Conservation (phyloP, 768 basidiomycete genomes). For the Filobasidium wieringae region DNA sequence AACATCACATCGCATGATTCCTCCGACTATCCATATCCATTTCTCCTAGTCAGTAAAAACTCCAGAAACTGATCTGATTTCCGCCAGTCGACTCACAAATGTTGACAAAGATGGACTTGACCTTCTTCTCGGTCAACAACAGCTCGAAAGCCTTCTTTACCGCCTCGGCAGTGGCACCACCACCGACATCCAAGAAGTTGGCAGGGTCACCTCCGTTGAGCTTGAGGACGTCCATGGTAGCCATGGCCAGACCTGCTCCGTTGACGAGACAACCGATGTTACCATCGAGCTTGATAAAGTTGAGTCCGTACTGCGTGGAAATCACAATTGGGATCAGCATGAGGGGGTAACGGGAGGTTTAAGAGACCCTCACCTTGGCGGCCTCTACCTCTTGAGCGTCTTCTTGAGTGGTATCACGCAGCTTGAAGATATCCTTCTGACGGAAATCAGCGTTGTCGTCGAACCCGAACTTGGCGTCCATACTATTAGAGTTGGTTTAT, state of each 20-base stretch:
- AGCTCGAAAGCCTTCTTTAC: conserved; percentile 99
- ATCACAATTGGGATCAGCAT: neutral
- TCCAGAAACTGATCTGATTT: neutral
- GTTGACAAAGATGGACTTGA: conserved; percentile 98
- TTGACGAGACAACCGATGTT: conserved; percentile 95
- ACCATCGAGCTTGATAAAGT: conserved; percentile 98
- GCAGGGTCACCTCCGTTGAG: conserved; percentile 90
- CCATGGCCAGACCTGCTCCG: conserved; percentile 97
- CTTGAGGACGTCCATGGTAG: conserved; percentile 98
- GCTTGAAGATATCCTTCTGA: conserved; percentile 72
- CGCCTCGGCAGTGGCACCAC: conserved; percentile 93
- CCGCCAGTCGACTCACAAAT: conserved; percentile 29
- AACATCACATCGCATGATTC: conserved; percentile 98
- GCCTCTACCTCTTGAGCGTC: conserved; percentile 96
- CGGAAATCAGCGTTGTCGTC: conserved; percentile 99
- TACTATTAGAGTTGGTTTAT: conserved; percentile 54
- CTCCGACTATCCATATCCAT: conserved; percentile 41
- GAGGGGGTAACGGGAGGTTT: neutral
- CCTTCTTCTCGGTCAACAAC: conserved; percentile 73
- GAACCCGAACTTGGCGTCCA: conserved; percentile 99
- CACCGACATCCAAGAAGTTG: conserved; percentile 98
- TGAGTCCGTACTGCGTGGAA: conserved; percentile 59
- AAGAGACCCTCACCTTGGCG: conserved; percentile 48
- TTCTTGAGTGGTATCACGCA: conserved; percentile 89
- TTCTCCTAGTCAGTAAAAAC: neutral